Evolutionary conservation across 2,329 filamentous ascomycete genomes (phyloP), one percentile per base, ranked within the genome.

Genomic region (Neocucurbitaria cava): DNA sequence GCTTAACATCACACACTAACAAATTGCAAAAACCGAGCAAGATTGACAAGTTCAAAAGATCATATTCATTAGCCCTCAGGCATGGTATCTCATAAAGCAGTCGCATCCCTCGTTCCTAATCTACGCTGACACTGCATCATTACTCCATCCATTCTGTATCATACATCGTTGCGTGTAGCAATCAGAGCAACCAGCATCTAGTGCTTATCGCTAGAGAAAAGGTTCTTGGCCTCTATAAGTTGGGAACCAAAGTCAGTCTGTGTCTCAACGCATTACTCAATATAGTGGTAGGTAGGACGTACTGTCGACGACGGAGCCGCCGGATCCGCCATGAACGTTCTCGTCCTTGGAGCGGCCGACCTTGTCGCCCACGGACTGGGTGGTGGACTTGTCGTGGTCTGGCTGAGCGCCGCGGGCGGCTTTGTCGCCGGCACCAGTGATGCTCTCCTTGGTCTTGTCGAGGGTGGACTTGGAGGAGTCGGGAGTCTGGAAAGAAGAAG

Each of bases 401-500:
- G 82, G 62, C 49, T 66, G 59, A 10, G 45, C 50, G 33, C 61
- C 65, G 17, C 65, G 83, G 65, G 78, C 73, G 59, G 82, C 46
- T 67, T 84, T 85, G 77, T 87, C 86, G 51, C 70, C 74, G 52
- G 79, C 79, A 64, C 84, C 83, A 58, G 84, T 87, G 69, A 83
- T 45, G 50, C 74, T 71, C 74, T 88, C 85, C 73, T 82, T 83
- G 59, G 82, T 62, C 80, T 87, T 85, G 61, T 86, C 77, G 67
- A 80, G 76, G 65, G 84, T 85, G 58, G 85, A 87, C 79, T 88
- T 88, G 76, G 81, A 74, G 70, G 79, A 80, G 73, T 87, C 81
- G 54, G 86, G 85, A 65, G 80, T 85, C 52, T 85, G 59, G 2
- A 4, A n/a, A n/a, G n/a, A n/a, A n/a, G n/a, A n/a, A 8, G 33